These are phyloP conservation scores for Aspergillus spinulosporus DNA, from an alignment of 2,329 filamentous ascomycete species.

Conservation along the genomic window DNA sequence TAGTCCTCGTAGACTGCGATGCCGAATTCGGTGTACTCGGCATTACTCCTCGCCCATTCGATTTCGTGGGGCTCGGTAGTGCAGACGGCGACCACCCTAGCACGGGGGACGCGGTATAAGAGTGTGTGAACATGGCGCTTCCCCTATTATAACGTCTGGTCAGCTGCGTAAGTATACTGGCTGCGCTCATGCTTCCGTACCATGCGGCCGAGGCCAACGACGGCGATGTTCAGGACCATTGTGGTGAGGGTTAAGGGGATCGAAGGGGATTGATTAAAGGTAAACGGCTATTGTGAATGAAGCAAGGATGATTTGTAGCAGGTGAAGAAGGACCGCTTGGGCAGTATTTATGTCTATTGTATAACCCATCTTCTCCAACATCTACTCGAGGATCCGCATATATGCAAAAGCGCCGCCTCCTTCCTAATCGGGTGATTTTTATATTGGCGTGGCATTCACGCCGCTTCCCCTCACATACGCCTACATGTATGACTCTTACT, in stretches of 20 bases:
- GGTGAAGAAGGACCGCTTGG: neutral
- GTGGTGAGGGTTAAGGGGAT: neutral
- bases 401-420: neutral
- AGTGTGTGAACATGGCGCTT: constrained; percentile 53
- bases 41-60: constrained; percentile 53
- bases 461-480: too few relatives aligned
- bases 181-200: constrained; percentile 18
- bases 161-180: too few relatives aligned
- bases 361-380: too few relatives aligned
- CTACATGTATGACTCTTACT: too few relatives aligned
- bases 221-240: constrained; percentile 44
- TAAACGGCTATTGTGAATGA: neutral
- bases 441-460: neutral
- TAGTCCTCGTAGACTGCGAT: constrained; percentile 56
- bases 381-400: too few relatives aligned
- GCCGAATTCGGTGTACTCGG: constrained; percentile 46
- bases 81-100: constrained; percentile 52
- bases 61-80: constrained; percentile 49
- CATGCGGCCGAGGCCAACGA: constrained; percentile 54
- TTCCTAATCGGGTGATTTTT: neutral
- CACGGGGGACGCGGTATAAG: constrained; percentile 49
- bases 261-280: neutral
- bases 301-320: neutral
- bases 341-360: neutral
- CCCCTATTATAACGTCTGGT: constrained; percentile 13